These are phyloP conservation scores for Aspergillus novofumigatus DNA, from an alignment of 2,329 filamentous ascomycete genomes.

Conservation along the genomic window DNA sequence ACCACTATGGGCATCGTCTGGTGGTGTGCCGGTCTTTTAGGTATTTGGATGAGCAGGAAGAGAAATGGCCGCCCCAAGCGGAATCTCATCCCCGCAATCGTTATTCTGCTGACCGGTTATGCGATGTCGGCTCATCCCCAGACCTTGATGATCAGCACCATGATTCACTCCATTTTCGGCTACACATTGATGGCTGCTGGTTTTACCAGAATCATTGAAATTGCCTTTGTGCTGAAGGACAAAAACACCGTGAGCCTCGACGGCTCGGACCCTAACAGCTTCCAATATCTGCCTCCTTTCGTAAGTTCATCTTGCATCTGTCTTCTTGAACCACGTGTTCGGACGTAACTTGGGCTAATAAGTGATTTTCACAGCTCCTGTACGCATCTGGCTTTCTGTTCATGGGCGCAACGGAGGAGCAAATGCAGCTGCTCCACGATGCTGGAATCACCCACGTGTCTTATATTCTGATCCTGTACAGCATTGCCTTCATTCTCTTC, in stretches of 20 bases:
- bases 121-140: slow-evolving; percentile 93
- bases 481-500: slow-evolving; percentile 83
- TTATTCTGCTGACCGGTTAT: slow-evolving; percentile 90
- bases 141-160: slow-evolving; percentile 74
- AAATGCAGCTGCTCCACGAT: slow-evolving; percentile 73
- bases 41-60: slow-evolving; percentile 85
- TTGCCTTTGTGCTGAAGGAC: slow-evolving; percentile 81
- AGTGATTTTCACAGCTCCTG: slow-evolving; percentile 58
- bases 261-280: slow-evolving; percentile 66
- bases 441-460: slow-evolving; percentile 82
- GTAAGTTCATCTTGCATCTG: slow-evolving; percentile 48
- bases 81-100: slow-evolving; percentile 88
- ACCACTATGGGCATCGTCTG: slow-evolving; percentile 99
- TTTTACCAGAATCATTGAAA: slow-evolving; percentile 78
- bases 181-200: slow-evolving; percentile 94
- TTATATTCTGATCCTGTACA: slow-evolving; percentile 89
- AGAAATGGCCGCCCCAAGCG: slow-evolving; percentile 81
- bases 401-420: slow-evolving; percentile 96
- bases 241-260: slow-evolving; percentile 60
- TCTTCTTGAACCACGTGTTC: not conserved
- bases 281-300: slow-evolving; percentile 67
- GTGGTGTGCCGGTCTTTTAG: slow-evolving; percentile 91
- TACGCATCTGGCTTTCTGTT: slow-evolving; percentile 93
- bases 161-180: slow-evolving; percentile 84
- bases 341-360: not conserved